Percentiles rank a stretch among this genome's conserved stretches.
Conservation (phyloP, 1,284 basidiomycete species). For the Irpex rosettiformis region DNA sequence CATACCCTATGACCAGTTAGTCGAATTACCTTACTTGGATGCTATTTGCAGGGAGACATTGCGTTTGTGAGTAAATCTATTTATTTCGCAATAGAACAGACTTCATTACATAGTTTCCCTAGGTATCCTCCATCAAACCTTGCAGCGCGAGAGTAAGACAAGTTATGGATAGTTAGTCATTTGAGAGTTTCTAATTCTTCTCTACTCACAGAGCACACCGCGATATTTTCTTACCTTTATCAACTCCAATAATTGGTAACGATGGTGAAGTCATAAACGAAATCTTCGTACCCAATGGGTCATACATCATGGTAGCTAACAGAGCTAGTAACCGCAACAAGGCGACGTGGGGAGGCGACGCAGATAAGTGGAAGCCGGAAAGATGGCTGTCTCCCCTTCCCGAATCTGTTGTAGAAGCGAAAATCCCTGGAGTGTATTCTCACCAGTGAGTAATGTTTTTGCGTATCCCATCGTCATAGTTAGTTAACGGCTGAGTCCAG, state of each 20-base stretch:
- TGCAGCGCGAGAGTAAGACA: slow-evolving; percentile 6
- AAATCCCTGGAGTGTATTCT: slow-evolving; percentile 24
- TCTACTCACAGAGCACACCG: slow-evolving; percentile 22
- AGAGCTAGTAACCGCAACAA: slow-evolving; percentile 27
- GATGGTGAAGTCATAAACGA: slow-evolving; percentile 35
- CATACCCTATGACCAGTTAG: slow-evolving; percentile 26
- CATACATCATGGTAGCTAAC: slow-evolving; percentile 24
- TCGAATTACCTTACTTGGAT: slow-evolving; percentile 29
- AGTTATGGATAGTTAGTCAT: not conserved
- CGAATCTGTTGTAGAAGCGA: slow-evolving; percentile 17
- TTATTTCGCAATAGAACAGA: no score
- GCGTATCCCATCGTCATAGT: not conserved
- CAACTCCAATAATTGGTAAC: slow-evolving; percentile 20
- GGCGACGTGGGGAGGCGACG: slow-evolving; percentile 29
- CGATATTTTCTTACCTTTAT: slow-evolving; percentile 24
- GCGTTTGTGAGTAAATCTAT: slow-evolving; percentile 22
- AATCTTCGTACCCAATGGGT: slow-evolving; percentile 42
- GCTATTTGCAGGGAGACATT: slow-evolving; percentile 32
- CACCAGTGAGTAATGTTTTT: slow-evolving; percentile 18
- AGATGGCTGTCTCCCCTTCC: slow-evolving; percentile 26
- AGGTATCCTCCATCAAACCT: slow-evolving; percentile 7
- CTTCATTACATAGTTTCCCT: not conserved
- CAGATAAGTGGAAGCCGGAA: slow-evolving; percentile 29
- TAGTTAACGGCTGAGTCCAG: slow-evolving; percentile 14
- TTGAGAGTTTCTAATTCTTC: not conserved